Percentiles rank a stretch among this genome's conserved stretches.
These are phyloP conservation scores for Penstemon newberryi DNA, from an alignment of 257 asterid species.

Conservation along the genomic window DNA sequence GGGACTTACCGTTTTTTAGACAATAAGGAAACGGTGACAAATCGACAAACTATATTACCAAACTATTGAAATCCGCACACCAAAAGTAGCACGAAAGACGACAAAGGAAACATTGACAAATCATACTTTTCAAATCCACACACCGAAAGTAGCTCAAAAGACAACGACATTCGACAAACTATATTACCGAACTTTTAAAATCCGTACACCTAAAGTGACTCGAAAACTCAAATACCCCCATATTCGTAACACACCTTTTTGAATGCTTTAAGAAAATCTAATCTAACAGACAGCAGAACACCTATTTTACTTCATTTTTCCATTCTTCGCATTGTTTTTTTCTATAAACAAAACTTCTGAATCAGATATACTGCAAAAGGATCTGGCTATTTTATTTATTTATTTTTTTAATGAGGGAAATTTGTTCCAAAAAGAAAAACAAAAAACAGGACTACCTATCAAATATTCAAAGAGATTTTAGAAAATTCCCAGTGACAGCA, in stretches of 20 bases:
- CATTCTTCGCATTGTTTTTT: no score
- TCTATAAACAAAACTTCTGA: no score
- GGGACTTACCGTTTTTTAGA: no score
- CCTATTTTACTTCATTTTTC: no score
- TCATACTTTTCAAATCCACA: conserved; percentile 7
- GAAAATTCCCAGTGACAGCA: not conserved
- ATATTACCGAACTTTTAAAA: not conserved
- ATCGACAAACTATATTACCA: conserved; percentile 28
- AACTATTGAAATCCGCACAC: conserved; percentile 8
- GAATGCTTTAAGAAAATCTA: not conserved
- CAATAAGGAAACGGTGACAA: not conserved
- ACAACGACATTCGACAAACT: not conserved
- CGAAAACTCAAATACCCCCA: not conserved
- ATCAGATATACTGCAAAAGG: no score
- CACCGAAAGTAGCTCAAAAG: conserved; percentile 10
- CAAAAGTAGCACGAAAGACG: conserved; percentile 14
- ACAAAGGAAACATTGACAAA: not conserved
- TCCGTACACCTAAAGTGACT: not conserved
- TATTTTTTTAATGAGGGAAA: not conserved
- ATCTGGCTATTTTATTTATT: no score
- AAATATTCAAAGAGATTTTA: conserved; percentile 23
- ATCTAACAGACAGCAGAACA: no score
- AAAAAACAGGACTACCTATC: not conserved
- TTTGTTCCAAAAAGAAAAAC: no score
- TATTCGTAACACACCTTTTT: not conserved